These are phyloP conservation scores for Geotrichum reessii DNA, from an alignment of 1,139 yeast species.

Conservation along the genomic window DNA sequence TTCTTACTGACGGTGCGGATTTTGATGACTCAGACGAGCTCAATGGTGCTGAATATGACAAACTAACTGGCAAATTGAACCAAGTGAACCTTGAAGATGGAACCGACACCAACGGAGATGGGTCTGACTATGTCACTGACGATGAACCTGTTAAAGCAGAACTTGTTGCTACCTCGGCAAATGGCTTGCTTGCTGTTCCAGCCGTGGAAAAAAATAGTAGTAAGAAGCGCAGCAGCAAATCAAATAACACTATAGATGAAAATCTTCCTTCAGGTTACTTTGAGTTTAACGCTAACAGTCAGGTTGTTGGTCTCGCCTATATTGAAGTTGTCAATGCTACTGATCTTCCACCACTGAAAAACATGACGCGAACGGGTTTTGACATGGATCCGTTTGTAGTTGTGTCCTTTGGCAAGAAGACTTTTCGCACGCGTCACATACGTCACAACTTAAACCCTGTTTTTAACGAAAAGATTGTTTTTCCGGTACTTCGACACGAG, in stretches of 20 bases:
- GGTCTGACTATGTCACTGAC: background rate
- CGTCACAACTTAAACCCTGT: constrained; percentile 79
- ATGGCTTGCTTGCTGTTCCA: constrained; percentile 7
- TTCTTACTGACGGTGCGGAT: background rate
- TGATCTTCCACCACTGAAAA: constrained; percentile 38
- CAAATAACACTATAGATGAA: background rate
- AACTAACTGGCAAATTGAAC: background rate
- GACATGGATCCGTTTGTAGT: constrained; percentile 97
- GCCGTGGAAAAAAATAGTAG: background rate
- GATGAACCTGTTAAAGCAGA: background rate
- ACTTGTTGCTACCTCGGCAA: background rate
- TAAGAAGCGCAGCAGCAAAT: background rate
- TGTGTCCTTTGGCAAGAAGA: constrained; percentile 80
- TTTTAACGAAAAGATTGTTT: constrained; percentile 71
- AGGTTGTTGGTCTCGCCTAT: constrained; percentile 65
- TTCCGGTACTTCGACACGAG: constrained; percentile 69
- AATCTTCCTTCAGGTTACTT: constrained; percentile 12
- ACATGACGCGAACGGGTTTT: constrained; percentile 58
- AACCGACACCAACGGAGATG: constrained; percentile 1
- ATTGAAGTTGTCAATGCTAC: constrained; percentile 68
- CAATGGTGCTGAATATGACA: constrained; percentile 1
- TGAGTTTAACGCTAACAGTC: constrained; percentile 39
- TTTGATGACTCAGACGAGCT: constrained; percentile 15
- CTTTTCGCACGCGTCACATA: constrained; percentile 79
- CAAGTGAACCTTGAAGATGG: background rate